phyloP scores from a whole-genome alignment of 352 stramenopile species.

The Phytophthora ramorum region DNA sequence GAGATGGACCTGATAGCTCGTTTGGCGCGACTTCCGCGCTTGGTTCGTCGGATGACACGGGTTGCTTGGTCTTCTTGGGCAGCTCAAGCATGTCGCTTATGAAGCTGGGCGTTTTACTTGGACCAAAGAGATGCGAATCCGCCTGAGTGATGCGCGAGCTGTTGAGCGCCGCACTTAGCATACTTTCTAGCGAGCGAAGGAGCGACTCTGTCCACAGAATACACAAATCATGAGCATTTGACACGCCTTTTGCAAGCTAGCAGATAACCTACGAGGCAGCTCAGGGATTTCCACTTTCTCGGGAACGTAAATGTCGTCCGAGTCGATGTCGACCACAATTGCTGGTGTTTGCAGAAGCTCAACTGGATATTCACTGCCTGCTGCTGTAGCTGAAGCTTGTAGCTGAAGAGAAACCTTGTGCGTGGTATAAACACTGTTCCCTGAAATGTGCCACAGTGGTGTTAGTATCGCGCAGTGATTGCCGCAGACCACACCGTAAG shows the following conservation, averaged over 20 bases:
- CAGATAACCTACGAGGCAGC: constrained; percentile 57
- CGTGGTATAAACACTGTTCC: constrained; percentile 75
- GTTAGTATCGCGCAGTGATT: background rate
- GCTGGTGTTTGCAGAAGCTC: constrained; percentile 57
- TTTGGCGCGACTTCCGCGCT: constrained; percentile 3
- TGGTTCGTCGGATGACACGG: constrained; percentile 2
- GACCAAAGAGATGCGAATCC: constrained; percentile 60
- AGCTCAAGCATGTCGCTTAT: constrained; percentile 35
- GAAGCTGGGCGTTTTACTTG: constrained; percentile 34
- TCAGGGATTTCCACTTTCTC: constrained; percentile 71
- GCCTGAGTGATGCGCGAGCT: constrained; percentile 46
- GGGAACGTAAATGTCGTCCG: constrained; percentile 73
- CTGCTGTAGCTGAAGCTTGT: constrained; percentile 14
- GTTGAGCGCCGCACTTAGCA: constrained; percentile 47
- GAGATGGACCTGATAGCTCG: constrained; percentile 7
- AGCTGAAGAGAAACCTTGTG: constrained; percentile 61
- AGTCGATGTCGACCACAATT: constrained; percentile 72
- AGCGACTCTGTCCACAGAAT: constrained; percentile 48
- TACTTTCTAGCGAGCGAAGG: constrained; percentile 58
- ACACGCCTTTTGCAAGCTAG: background rate
- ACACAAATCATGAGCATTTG: background rate
- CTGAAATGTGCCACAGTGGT: constrained; percentile 29
- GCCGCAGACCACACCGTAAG: background rate
- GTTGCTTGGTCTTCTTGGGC: background rate
- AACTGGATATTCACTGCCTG: constrained; percentile 37